Conservation (phyloP, 1,284 basidiomycete genomes). For the Naganishia cerealis region DNA sequence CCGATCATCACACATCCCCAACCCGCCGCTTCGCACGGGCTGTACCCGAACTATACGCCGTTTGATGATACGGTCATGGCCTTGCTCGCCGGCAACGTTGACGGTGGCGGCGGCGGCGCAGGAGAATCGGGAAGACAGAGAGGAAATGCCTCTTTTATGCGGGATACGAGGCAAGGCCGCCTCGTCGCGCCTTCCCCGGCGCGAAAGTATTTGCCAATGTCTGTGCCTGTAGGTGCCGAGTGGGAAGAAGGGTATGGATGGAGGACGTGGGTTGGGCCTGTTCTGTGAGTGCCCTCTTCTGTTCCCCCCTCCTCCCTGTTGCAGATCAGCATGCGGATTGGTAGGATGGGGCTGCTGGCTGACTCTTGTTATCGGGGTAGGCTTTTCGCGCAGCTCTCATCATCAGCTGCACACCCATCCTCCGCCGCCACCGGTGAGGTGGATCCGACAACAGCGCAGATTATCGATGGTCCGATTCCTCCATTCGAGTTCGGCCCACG, state of each 20-base stretch:
- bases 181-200: conserved; percentile 1
- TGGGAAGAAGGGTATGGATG: conserved; percentile 37
- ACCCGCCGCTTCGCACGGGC: conserved; percentile 41
- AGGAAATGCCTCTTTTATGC: neutral
- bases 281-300: conserved; percentile 44
- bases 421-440: neutral
- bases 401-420: conserved; percentile 33
- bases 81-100: too few relatives aligned
- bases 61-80: neutral
- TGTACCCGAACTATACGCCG: conserved; percentile 50
- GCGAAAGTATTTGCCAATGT: conserved; percentile 5
- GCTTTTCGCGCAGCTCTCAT: conserved; percentile 47
- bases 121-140: neutral
- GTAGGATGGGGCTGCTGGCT: neutral
- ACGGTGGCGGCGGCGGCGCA: too few relatives aligned
- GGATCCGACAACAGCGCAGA: neutral
- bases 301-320: neutral
- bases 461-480: conserved; percentile 39
- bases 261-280: conserved; percentile 51
- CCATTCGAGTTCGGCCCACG: conserved; percentile 44
- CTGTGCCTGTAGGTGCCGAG: conserved; percentile 37
- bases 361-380: conserved; percentile 32
- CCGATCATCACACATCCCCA: conserved; percentile 39
- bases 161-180: conserved; percentile 17
- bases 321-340: neutral